Base-by-base conservation (phyloP, 164 flowering plant genomes). In the Stephania japonica region DNA sequence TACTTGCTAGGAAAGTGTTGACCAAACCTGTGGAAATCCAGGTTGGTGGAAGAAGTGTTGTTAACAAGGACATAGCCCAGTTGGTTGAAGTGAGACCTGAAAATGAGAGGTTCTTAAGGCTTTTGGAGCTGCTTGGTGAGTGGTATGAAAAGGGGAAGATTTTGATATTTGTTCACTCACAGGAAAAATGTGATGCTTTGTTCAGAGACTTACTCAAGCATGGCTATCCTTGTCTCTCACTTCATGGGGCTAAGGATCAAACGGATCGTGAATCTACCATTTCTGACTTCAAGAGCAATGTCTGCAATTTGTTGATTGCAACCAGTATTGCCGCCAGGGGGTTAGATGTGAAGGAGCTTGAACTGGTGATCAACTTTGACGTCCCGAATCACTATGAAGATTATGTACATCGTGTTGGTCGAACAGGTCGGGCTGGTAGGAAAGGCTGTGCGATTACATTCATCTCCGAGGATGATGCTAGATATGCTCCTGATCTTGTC, bases 1-100 rank as follows among this genome's bases (percentile, higher is more conserved):
- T 87, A 73, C 83, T 93, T 83, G 99, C 99, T 0, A 91, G 94
- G 0, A 88, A 82, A 78, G 99, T 95, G 42, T 74, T 95, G 82
- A 90, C 81, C 77, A 92, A 88, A 76, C 99, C 99, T 69, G 95
- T 95, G 42, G 96, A 93, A 66, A 86, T 95, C 65, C 96, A 92
- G 77, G 92, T 95, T 82, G 99, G 99, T 70, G 99, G 99, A 63
- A 86, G 97, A 78, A 95, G 96, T 86, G 99, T 95, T 78, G 99
- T 95, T 75, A 95, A 95, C 87, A 91, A 85, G 80, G 99, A 95
- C 77, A 95, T 95, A 75, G 78, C 85, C 50, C 99, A 92, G 84
- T 76, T 87, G 77, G 97, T 95, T 75, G 99, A 95, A 82, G 83
- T 95, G 74, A 88, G 99, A 73, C 94, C 88, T 14, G 99, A 95